phyloP scores from a whole-genome alignment of 2,329 filamentous ascomycete genomes.

The Zasmidium citrigriseum region DNA sequence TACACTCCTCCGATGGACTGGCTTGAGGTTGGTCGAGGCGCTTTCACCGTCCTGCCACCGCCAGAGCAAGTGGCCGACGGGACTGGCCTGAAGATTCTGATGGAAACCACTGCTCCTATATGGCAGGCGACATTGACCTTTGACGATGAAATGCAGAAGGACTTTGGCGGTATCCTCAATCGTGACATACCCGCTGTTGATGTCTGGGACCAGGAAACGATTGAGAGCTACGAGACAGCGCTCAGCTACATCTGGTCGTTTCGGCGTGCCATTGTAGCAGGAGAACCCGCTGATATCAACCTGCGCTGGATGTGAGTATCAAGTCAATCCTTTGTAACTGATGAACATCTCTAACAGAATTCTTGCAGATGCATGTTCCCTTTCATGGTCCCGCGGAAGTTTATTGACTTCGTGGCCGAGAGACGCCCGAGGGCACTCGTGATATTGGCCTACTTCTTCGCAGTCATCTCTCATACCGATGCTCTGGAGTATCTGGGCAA shows the following conservation, averaged over 20 bases:
- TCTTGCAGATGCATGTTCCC: constrained; percentile 28
- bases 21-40: constrained; percentile 33
- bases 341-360: neutral
- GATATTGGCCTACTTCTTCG: constrained; percentile 38
- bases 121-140: constrained; percentile 22
- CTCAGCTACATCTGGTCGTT: constrained; percentile 33
- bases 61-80: constrained; percentile 24
- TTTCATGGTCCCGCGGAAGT: constrained; percentile 33
- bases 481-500: constrained; percentile 33
- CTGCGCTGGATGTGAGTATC: constrained; percentile 30
- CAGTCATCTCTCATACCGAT: constrained; percentile 30
- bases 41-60: constrained; percentile 28
- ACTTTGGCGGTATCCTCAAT: constrained; percentile 27
- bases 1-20: constrained; percentile 36
- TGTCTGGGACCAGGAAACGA: constrained; percentile 24
- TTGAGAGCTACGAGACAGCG: constrained; percentile 29
- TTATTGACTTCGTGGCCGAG: constrained; percentile 35
- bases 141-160: constrained; percentile 22
- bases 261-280: constrained; percentile 25
- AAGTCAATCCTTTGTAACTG: neutral
- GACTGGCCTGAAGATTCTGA: constrained; percentile 25
- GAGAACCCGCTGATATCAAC: constrained; percentile 27
- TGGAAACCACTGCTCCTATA: constrained; percentile 26
- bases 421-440: constrained; percentile 36
- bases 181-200: constrained; percentile 23